A percentile compares a stretch with the other conserved stretches of the same genome.
phyloP scores from a whole-genome alignment of 2,329 filamentous ascomycete species.

The Sporothrix globosa region DNA sequence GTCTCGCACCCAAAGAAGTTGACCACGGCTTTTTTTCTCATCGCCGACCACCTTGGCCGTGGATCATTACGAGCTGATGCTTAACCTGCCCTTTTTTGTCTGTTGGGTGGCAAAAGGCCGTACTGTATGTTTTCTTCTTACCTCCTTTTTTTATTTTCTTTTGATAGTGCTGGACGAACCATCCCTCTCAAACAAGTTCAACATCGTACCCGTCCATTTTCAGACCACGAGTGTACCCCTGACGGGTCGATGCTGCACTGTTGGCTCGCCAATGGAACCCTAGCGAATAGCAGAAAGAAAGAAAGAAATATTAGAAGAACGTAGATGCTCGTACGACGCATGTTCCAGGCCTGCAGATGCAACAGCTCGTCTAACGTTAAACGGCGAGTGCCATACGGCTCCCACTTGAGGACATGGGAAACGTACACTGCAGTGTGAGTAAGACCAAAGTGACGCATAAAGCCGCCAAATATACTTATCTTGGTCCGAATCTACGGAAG shows the following conservation, averaged over 20 bases:
- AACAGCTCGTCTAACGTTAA: not conserved
- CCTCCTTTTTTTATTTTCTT: not conserved
- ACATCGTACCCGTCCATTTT: not conserved
- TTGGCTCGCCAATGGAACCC: not conserved
- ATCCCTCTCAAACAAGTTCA: slow-evolving; percentile 4
- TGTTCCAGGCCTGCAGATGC: not conserved
- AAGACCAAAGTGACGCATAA: not conserved
- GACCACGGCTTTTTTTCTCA: not conserved
- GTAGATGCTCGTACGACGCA: not conserved
- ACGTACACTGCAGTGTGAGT: not conserved
- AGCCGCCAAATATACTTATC: not conserved
- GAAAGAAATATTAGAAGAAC: not conserved
- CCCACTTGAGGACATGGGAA: not conserved
- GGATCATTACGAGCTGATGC: not conserved
- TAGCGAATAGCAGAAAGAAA: not conserved
- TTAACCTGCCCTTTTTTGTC: not conserved
- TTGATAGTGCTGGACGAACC: not conserved
- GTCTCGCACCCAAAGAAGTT: not conserved
- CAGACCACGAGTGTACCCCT: not conserved
- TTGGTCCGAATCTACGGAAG: not conserved
- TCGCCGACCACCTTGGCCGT: not conserved
- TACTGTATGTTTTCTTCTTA: not conserved
- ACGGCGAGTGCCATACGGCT: not conserved
- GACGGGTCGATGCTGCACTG: not conserved
- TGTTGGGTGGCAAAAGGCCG: not conserved